These are phyloP conservation scores for Stereum hirsutum DNA, from an alignment of 1,284 basidiomycete genomes.

Conservation along the genomic window DNA sequence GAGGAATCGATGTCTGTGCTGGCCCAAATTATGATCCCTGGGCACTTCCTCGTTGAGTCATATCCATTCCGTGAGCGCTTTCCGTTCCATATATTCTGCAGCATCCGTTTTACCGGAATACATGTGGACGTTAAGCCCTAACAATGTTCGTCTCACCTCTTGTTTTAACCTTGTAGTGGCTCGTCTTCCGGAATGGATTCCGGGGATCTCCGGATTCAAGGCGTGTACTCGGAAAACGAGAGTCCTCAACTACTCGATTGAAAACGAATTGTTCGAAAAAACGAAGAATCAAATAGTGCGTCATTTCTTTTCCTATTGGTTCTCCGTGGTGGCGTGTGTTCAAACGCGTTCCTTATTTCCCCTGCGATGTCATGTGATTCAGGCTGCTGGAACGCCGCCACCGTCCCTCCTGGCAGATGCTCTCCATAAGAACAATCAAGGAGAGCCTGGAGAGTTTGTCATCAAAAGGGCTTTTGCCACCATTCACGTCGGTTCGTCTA, in stretches of 20 bases:
- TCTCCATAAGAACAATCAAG: too few species aligned
- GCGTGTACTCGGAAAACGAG: slow-evolving; percentile 32
- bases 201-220: slow-evolving; percentile 16
- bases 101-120: not conserved
- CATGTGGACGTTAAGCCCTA: not conserved
- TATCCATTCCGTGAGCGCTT: slow-evolving; percentile 16
- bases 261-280: too few species aligned
- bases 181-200: slow-evolving; percentile 17
- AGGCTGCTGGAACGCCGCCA: too few species aligned
- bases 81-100: not conserved
- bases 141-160: not conserved
- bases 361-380: slow-evolving; percentile 30
- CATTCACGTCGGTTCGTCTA: not conserved
- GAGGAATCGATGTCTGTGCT: slow-evolving; percentile 20
- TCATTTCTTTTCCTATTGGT: too few species aligned
- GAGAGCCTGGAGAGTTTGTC: not conserved
- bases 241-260: too few species aligned
- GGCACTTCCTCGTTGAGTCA: slow-evolving; percentile 21
- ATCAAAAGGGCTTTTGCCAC: not conserved
- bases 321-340: too few species aligned
- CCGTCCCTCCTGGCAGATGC: too few species aligned
- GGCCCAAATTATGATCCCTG: slow-evolving; percentile 15
- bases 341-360: too few species aligned
- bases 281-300: too few species aligned
- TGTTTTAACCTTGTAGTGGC: slow-evolving; percentile 7